Evolutionary conservation across 148 eudicot genomes (phyloP).

Genomic region (Persicaria tinctoria): DNA sequence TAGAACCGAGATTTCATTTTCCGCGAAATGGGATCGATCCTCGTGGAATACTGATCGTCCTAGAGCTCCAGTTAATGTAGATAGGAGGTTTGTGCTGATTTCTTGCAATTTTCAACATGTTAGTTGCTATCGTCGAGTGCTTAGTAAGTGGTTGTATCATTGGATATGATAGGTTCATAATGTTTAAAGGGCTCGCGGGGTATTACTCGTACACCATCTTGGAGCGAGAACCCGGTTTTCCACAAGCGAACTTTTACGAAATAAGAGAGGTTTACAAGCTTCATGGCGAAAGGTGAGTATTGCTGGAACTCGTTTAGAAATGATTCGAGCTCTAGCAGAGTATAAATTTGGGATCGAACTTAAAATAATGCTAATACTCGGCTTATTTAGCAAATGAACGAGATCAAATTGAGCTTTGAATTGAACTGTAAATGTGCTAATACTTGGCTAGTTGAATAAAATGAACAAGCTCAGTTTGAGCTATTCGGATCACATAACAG

Average conservation of each 20-base stretch:
- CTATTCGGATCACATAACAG: no score
- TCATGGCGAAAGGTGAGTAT: constrained; percentile 23
- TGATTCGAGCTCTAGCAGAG: no score
- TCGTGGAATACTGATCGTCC: constrained; percentile 21
- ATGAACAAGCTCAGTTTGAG: no score
- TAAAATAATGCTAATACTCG: background rate
- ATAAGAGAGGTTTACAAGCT: constrained; percentile 58
- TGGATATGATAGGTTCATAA: constrained; percentile 18
- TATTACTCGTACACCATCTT: constrained; percentile 41
- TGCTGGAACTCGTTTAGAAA: no score
- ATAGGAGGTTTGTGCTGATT: constrained; percentile 26
- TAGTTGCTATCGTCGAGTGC: background rate
- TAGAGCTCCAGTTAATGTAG: constrained; percentile 28
- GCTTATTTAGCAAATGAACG: no score
- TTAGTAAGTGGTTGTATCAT: constrained; percentile 10
- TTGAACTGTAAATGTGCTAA: background rate
- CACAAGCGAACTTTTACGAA: constrained; percentile 28
- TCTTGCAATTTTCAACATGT: background rate
- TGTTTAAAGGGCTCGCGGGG: constrained; percentile 41
- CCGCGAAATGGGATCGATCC: constrained; percentile 26
- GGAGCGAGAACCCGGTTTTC: constrained; percentile 37
- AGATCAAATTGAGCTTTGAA: background rate
- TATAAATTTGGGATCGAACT: no score
- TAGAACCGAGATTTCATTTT: constrained; percentile 59
- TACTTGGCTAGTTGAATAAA: no score